A percentile compares a stretch with the other conserved stretches of the same genome.
Evolutionary conservation across 169 alveolate species (phyloP).

Genomic region (Cyclospora cayetanensis): DNA sequence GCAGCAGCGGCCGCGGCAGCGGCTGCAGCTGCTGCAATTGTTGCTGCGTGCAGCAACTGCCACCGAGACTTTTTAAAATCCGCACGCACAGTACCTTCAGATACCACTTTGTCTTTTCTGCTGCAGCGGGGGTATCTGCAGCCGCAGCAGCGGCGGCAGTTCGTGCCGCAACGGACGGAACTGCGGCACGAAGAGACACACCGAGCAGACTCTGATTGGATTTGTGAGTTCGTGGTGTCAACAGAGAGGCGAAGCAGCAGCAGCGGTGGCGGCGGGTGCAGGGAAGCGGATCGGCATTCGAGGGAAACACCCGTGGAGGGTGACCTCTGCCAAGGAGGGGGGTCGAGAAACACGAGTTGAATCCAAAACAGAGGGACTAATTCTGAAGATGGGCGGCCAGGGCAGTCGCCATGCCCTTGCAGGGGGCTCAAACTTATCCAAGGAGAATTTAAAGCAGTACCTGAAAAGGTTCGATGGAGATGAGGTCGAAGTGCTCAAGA

Average conservation of each 20-base stretch:
- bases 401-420: background rate
- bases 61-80: background rate
- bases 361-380: too few relatives aligned
- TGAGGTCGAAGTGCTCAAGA: constrained; percentile 79
- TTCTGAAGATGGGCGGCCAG: constrained; percentile 8
- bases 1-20: constrained; percentile 15
- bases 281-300: too few relatives aligned
- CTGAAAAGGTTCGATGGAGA: constrained; percentile 77
- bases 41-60: background rate
- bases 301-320: too few relatives aligned
- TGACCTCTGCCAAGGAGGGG: too few relatives aligned
- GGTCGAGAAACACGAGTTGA: too few relatives aligned
- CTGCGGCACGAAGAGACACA: background rate
- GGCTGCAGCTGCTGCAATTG: background rate
- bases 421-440: background rate
- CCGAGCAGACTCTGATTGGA: too few relatives aligned
- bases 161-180: background rate
- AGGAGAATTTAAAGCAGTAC: constrained; percentile 59
- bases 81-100: background rate
- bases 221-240: too few relatives aligned
- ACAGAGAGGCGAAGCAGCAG: background rate
- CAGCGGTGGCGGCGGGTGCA: too few relatives aligned
- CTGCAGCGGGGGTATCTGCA: background rate
- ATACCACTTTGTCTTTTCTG: background rate
- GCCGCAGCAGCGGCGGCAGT: background rate